A percentile compares a stretch with the other conserved stretches of the same genome.
These are phyloP conservation scores for Erodium maritimum DNA, from an alignment of 345 rosid genomes.

Conservation along the genomic window DNA sequence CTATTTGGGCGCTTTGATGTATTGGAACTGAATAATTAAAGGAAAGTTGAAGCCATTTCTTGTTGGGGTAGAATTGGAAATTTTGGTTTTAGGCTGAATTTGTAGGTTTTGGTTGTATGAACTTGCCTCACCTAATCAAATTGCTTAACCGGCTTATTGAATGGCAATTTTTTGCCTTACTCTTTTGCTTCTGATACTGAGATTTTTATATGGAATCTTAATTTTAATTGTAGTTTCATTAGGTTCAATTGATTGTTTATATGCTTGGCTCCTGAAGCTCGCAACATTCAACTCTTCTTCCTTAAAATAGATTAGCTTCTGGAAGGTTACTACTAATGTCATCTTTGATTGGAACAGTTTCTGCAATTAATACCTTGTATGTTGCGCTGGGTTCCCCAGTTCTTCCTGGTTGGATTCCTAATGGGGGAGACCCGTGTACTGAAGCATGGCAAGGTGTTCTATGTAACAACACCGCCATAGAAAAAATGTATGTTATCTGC, in stretches of 20 bases:
- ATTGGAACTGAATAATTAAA: conserved; percentile 1
- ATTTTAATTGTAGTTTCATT: no score
- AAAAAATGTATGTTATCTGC: conserved; percentile 35
- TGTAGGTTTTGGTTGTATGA: not conserved
- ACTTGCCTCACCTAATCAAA: not conserved
- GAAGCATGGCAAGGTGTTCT: conserved; percentile 84
- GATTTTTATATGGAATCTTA: no score
- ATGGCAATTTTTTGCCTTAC: not conserved
- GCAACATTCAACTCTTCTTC: not conserved
- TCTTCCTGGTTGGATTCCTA: conserved; percentile 89
- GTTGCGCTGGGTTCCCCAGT: conserved; percentile 60
- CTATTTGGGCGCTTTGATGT: not conserved
- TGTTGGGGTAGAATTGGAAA: not conserved
- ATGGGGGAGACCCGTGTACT: conserved; percentile 92
- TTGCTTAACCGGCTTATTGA: not conserved
- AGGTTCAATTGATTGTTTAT: not conserved
- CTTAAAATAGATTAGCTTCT: conserved; percentile 8
- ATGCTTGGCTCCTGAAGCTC: not conserved
- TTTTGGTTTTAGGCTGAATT: not conserved
- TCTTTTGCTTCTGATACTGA: not conserved
- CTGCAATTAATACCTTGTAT: conserved; percentile 69
- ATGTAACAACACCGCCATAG: conserved; percentile 51
- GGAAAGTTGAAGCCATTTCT: conserved; percentile 1
- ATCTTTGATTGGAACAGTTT: conserved; percentile 43
- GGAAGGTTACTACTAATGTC: conserved; percentile 20